These are phyloP conservation scores for Trichoderma koningiopsis DNA, from an alignment of 2,329 filamentous ascomycete species.

Conservation along the genomic window DNA sequence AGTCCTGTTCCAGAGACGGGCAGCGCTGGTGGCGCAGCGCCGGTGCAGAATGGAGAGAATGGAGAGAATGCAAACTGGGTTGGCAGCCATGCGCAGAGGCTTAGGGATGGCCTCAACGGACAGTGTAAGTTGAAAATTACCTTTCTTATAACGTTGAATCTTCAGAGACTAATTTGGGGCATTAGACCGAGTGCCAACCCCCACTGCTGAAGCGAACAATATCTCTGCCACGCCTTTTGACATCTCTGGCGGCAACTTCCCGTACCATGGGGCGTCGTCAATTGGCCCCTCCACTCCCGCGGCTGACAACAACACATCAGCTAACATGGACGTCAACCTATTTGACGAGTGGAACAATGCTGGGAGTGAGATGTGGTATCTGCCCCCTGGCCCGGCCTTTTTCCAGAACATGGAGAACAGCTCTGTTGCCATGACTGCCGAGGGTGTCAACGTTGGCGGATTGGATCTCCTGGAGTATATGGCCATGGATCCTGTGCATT, in stretches of 20 bases:
- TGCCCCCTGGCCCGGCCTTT: constrained; percentile 64
- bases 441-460: constrained; percentile 67
- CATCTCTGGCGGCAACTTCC: constrained; percentile 56
- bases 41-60: constrained; percentile 33
- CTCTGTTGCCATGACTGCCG: constrained; percentile 66
- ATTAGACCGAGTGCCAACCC: constrained; percentile 42
- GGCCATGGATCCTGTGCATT: constrained; percentile 58
- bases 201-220: constrained; percentile 46
- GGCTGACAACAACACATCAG: constrained; percentile 39
- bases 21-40: constrained; percentile 30
- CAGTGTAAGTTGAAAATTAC: constrained; percentile 38
- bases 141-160: neutral
- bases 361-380: constrained; percentile 67
- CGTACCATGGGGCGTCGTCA: constrained; percentile 53
- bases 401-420: constrained; percentile 66
- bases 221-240: constrained; percentile 68
- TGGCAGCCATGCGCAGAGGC: constrained; percentile 43
- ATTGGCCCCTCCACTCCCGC: constrained; percentile 55
- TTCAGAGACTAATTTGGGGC: constrained; percentile 36
- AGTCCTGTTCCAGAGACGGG: constrained; percentile 44
- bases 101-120: constrained; percentile 45
- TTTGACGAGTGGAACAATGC: constrained; percentile 60
- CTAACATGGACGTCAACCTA: constrained; percentile 44
- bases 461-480: constrained; percentile 69
- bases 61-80: constrained; percentile 36